Conservation (phyloP, 768 basidiomycete species). For the Boletus fagicola region DNA sequence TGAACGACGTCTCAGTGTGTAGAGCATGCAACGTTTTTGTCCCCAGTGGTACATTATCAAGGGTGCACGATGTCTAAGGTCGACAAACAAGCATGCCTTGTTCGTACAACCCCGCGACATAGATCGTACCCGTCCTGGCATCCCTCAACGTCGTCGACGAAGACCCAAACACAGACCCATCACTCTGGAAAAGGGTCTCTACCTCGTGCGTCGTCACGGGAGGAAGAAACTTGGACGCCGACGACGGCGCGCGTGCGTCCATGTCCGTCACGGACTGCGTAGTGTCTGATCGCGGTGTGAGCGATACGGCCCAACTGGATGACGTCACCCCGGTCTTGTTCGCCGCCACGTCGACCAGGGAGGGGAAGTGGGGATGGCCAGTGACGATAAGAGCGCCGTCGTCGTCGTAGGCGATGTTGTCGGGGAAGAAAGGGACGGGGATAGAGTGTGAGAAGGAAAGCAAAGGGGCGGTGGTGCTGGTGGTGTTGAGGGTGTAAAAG, state of each 20-base stretch:
- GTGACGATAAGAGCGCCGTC: conserved; percentile 51
- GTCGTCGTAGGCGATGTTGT: conserved; percentile 59
- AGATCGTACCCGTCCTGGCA: conserved; percentile 45
- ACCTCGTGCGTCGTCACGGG: conserved; percentile 40
- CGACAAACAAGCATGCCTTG: conserved; percentile 53
- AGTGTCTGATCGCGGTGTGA: conserved; percentile 29
- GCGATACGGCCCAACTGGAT: conserved; percentile 59
- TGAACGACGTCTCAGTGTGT: not conserved
- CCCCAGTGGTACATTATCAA: not conserved
- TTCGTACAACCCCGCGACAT: conserved; percentile 58
- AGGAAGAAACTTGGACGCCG: conserved; percentile 43
- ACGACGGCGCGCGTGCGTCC: conserved; percentile 35
- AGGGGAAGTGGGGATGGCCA: conserved; percentile 65
- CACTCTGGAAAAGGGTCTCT: conserved; percentile 71
- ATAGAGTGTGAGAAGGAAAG: conserved; percentile 42
- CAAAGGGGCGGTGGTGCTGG: conserved; percentile 30
- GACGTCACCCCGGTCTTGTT: conserved; percentile 40
- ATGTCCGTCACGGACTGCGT: not conserved
- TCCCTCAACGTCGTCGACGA: conserved; percentile 56
- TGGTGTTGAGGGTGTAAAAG: conserved; percentile 51
- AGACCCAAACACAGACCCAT: conserved; percentile 57
- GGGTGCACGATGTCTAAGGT: conserved; percentile 17
- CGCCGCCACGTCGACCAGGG: conserved; percentile 44
- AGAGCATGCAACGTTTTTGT: not conserved
- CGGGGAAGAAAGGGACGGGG: conserved; percentile 55